phyloP scores from a whole-genome alignment of 1,139 yeast species.

The Taphrina wiesneri region DNA sequence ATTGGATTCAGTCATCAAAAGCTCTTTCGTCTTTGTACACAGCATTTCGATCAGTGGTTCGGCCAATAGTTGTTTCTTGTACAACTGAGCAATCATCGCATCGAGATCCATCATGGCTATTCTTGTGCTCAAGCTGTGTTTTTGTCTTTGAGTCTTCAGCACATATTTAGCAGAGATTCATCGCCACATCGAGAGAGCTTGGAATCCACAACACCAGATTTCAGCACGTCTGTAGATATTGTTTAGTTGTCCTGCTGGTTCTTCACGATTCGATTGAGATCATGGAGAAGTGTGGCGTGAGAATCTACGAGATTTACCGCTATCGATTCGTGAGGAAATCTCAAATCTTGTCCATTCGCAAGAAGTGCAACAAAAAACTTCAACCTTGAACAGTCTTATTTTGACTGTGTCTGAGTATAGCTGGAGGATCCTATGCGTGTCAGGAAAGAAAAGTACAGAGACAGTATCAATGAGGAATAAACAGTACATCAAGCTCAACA shows the following conservation, averaged over 20 bases:
- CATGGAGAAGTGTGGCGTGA: constrained; percentile 10
- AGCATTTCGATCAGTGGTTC: constrained; percentile 66
- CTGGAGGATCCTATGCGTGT: neutral
- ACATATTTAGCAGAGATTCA: neutral
- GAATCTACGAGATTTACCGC: neutral
- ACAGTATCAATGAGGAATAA: constrained; percentile 23
- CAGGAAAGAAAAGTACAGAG: constrained; percentile 3
- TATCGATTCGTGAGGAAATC: neutral
- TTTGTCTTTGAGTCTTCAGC: neutral
- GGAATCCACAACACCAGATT: too few relatives aligned
- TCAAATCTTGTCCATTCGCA: neutral
- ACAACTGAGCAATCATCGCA: constrained; percentile 64
- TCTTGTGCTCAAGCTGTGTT: neutral
- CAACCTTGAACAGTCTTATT: neutral
- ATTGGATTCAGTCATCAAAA: constrained; percentile 75
- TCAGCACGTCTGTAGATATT: too few relatives aligned
- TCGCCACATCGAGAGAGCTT: neutral
- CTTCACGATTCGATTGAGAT: neutral
- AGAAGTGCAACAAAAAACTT: neutral
- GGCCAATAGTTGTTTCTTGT: constrained; percentile 64
- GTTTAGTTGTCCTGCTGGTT: too few relatives aligned
- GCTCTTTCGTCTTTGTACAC: constrained; percentile 70
- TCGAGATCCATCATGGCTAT: constrained; percentile 53
- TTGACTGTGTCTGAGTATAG: neutral
- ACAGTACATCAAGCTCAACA: constrained; percentile 30